These are phyloP conservation scores for Cenchrus americanus DNA, from an alignment of 176 grass and related monocot genomes.

Conservation along the genomic window DNA sequence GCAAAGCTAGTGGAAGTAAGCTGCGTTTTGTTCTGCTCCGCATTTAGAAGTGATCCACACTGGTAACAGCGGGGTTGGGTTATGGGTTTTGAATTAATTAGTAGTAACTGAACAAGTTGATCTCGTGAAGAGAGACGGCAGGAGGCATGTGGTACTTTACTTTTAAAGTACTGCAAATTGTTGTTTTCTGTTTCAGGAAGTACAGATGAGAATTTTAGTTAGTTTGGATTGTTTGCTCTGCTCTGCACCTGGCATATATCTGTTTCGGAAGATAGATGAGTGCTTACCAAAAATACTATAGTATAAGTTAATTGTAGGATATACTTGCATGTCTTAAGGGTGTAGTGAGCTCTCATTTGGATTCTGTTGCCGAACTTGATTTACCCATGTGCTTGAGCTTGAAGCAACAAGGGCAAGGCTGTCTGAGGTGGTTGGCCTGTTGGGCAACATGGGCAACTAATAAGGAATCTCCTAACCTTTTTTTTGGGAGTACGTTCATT, in stretches of 20 bases:
- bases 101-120: conserved; percentile 17
- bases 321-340: background rate
- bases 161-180: conserved; percentile 21
- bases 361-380: conserved; percentile 25
- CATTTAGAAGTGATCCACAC: background rate
- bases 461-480: conserved; percentile 9
- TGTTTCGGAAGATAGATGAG: background rate
- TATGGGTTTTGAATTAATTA: conserved; percentile 14
- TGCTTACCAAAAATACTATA: background rate
- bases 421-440: conserved; percentile 34
- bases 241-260: conserved; percentile 1
- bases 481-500: conserved; percentile 4
- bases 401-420: conserved; percentile 8
- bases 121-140: conserved; percentile 34
- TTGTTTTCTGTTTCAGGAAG: conserved; percentile 15
- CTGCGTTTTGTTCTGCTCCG: conserved; percentile 27
- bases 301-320: background rate
- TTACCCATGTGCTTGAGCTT: conserved; percentile 44
- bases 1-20: conserved; percentile 1
- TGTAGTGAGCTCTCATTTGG: conserved; percentile 5
- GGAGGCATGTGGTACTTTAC: conserved; percentile 6
- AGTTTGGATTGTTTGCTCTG: conserved; percentile 4
- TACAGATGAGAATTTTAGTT: conserved; percentile 12
- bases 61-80: background rate
- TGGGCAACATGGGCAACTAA: conserved; percentile 35